Evolutionary conservation across 2,329 filamentous ascomycete species (phyloP), one percentile per base, ranked within the genome.

Genomic region (Ophiosphaerella narmari): DNA sequence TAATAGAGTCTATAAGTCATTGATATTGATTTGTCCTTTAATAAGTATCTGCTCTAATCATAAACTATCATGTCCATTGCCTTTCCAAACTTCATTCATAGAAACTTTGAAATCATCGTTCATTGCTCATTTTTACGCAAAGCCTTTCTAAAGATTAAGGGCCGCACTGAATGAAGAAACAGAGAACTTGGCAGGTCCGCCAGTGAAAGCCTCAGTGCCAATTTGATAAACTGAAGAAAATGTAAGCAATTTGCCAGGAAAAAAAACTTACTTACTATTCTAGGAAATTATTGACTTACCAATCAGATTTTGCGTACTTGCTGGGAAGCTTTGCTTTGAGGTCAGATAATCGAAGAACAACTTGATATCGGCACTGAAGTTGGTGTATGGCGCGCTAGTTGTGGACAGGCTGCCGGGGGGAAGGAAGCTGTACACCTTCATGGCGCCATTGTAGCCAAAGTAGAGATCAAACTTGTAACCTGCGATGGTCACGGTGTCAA

Each of bases 391-490:
- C 14, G 13, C 21, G 5, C 26, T 31, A 2, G 33, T 21, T 8
- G 26, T 23, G 11, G 26, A 29, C 26, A 29, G 11, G 26, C 26
- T 29, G 2, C 26, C 26, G 11, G 33, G 34, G 1, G 33, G 24
- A 13, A 83, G 77, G 54, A 83, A 87, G 60, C 79, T 82, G 73
- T 78, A 86, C 18, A 87, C 84, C 8, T 77, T 79, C 66, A 77
- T 85, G 46, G 68, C 63, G 31, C 82, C 82, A 56, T 86, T 86
- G 16, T 68, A 71, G 21, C 85, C 84, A 47, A 73, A 75, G 72
- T 79, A 86, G 36, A 87, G 73, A 35, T 81, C 76, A 77, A 79
- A 87, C 3, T 57, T 67, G 35, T 72, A 63, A 32, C 80, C 82
- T 37, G 64, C 79, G 52, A 86, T 75, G 16, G 73, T 80, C 14